phyloP scores from a whole-genome alignment of 1,139 yeast species.

The Nakaseomyces glabratus region DNA sequence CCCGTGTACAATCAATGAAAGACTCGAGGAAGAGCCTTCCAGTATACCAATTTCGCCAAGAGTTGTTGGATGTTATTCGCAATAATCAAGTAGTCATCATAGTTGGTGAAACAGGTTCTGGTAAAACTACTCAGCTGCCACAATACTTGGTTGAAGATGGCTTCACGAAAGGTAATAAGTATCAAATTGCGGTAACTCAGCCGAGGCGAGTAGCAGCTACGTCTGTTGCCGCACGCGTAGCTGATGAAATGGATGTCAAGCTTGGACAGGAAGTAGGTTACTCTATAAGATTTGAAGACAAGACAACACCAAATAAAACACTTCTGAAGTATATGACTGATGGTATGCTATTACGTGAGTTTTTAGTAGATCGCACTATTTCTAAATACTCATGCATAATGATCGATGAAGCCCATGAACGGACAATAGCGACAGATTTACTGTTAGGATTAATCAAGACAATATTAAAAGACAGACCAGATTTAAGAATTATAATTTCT shows the following conservation, averaged over 20 bases:
- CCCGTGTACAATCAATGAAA: constrained; percentile 34
- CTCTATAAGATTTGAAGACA: constrained; percentile 57
- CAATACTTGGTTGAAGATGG: constrained; percentile 83
- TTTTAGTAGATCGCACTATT: constrained; percentile 64
- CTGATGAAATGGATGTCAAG: constrained; percentile 52
- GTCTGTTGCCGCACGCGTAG: constrained; percentile 60
- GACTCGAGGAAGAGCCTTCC: constrained; percentile 41
- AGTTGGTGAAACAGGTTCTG: constrained; percentile 97
- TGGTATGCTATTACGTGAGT: constrained; percentile 85
- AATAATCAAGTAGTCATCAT: constrained; percentile 70
- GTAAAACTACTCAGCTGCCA: constrained; percentile 91
- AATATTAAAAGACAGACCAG: constrained; percentile 49
- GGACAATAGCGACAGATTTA: constrained; percentile 90
- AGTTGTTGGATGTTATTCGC: constrained; percentile 48
- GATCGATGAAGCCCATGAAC: constrained; percentile 96
- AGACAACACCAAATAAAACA: constrained; percentile 42
- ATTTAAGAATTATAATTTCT: constrained; percentile 67
- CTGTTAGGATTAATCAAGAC: constrained; percentile 73
- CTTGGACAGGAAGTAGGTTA: constrained; percentile 61
- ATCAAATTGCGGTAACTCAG: constrained; percentile 60
- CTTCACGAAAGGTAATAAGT: constrained; percentile 42
- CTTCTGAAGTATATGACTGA: constrained; percentile 75
- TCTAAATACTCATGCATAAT: constrained; percentile 67
- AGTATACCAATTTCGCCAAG: constrained; percentile 52
- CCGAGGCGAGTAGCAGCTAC: constrained; percentile 70